Evolutionary conservation across 768 basidiomycete species (phyloP), one percentile per base, ranked within the genome.

Genomic region (Cytidiella melzeri): DNA sequence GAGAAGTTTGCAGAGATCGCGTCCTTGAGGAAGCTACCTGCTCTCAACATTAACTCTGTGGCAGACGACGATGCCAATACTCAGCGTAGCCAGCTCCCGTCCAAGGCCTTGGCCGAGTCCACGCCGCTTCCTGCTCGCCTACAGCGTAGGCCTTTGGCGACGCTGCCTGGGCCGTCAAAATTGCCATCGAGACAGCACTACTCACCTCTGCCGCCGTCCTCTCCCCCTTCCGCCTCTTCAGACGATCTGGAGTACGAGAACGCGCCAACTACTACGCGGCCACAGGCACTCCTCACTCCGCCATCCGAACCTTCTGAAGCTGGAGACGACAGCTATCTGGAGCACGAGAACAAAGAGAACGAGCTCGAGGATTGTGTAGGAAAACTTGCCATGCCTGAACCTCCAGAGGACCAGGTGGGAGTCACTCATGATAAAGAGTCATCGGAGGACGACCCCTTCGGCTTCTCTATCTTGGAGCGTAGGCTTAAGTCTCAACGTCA

Each of bases 201-300:
- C 27, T 64, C 63, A 4, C 57, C 61, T 7, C 58, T 62, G 6
- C 63, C 63, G 10, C 61, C 61, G 0, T 64, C 63, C 1, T 58
- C 58, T 2, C 62, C 60, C 18, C 56, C 53, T 5, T 54, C 56
- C 20, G 41, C 39, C 41, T 45, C 50, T n/a, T 57, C 57, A 41
- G 42, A 45, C 28, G 44, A 48, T 26, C 42, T 40, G 11, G 48
- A 45, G 13, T 19, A 46, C 37, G 24, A 36, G 41, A 53, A 28
- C 34, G 38, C 1, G 15, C 23, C 40, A 7, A 13, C 24, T 4
- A 20, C 26, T 15, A 43, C 19, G 43, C 23, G 21, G 36, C 15
- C 13, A 21, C 55, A 50, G 5, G 40, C 39, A 2, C 52, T 39
- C 5, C 30, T 43, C 11, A 30, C 34, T 3, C 42, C 36, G 2